These are phyloP conservation scores for Jamesozyma hellenica DNA, from an alignment of 805 yeast species.

Conservation along the genomic window DNA sequence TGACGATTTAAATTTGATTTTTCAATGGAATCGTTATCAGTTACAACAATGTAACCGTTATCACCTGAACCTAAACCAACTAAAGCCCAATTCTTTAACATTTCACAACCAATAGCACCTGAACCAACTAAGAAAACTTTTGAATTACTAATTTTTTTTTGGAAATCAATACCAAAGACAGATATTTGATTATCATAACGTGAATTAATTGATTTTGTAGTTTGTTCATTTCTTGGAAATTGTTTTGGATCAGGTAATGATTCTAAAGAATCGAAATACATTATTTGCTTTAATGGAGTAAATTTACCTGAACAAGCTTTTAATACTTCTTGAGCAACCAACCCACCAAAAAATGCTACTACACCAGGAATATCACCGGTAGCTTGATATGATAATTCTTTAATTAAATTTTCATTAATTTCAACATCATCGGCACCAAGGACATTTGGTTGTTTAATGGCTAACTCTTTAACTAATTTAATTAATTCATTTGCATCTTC, in stretches of 20 bases:
- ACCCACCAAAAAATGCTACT: constrained; percentile 85
- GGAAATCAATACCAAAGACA: constrained; percentile 75
- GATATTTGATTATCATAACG: constrained; percentile 95
- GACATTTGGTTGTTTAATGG: constrained; percentile 41
- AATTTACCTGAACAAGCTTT: constrained; percentile 94
- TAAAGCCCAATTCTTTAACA: constrained; percentile 96
- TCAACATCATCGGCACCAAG: constrained; percentile 45
- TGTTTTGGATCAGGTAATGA: constrained; percentile 58
- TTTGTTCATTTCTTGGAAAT: constrained; percentile 56
- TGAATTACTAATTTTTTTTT: constrained; percentile 61
- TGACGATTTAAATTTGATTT: constrained; percentile 94
- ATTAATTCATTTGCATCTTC: constrained; percentile 65
- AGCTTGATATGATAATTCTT: constrained; percentile 72
- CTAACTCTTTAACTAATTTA: constrained; percentile 48
- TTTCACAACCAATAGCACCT: constrained; percentile 98
- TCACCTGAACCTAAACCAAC: constrained; percentile 92
- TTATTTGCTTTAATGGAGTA: constrained; percentile 82
- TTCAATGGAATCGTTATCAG: constrained; percentile 89
- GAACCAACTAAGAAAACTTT: constrained; percentile 89
- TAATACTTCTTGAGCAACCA: constrained; percentile 91
- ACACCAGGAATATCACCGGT: constrained; percentile 87
- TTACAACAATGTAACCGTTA: constrained; percentile 69
- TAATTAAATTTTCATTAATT: constrained; percentile 55
- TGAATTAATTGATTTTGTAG: constrained; percentile 64
- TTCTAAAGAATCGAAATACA: constrained; percentile 91